These are phyloP conservation scores for Ustanciosporium gigantosporum DNA, from an alignment of 1,284 basidiomycete genomes.

Conservation along the genomic window DNA sequence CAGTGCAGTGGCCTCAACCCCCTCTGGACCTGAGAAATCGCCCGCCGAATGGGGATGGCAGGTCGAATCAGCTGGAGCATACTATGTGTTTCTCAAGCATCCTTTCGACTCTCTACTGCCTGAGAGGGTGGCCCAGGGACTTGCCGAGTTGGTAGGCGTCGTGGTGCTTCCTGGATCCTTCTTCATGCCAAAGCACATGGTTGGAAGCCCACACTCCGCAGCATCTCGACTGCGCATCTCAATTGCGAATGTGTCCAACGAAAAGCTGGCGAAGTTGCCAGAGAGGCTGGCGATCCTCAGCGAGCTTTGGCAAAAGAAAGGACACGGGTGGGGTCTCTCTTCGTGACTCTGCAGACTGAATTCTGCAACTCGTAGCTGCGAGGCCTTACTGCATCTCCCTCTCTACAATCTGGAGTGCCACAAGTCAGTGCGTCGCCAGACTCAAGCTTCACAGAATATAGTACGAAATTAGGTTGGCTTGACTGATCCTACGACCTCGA, in stretches of 20 bases:
- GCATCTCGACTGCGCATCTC: constrained; percentile 27
- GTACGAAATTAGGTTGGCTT: no score
- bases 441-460: no score
- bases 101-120: constrained; percentile 28
- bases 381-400: no score
- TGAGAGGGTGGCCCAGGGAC: constrained; percentile 36
- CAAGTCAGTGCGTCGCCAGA: no score
- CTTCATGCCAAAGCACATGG: constrained; percentile 15
- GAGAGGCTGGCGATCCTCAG: constrained; percentile 32
- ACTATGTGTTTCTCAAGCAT: constrained; percentile 59
- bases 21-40: constrained; percentile 7
- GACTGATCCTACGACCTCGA: no score
- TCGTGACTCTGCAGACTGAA: no score
- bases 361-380: no score
- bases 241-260: constrained; percentile 31
- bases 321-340: constrained; percentile 27
- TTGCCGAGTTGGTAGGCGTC: constrained; percentile 46
- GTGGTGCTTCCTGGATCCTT: constrained; percentile 43
- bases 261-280: constrained; percentile 19
- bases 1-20: constrained; percentile 2
- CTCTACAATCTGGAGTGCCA: no score
- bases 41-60: constrained; percentile 54
- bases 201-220: background rate
- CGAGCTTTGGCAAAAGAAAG: constrained; percentile 35
- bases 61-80: constrained; percentile 54